Evolutionary conservation across 148 eudicot species (phyloP).

Genomic region (Vaccinium corymbosum): DNA sequence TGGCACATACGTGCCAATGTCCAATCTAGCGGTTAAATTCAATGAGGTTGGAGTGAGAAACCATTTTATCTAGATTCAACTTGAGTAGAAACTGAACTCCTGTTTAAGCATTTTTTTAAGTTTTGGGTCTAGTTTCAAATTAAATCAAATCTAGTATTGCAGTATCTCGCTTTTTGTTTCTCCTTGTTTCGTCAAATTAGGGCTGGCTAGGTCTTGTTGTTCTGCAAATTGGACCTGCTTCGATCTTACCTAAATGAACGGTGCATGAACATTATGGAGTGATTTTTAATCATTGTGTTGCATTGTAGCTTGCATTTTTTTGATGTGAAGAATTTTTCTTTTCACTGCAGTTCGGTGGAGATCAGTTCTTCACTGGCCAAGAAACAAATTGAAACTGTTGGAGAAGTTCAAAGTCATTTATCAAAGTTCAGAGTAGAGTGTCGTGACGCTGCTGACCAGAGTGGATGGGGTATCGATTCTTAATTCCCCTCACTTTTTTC

Average conservation of each 20-base stretch:
- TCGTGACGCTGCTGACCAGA: slow-evolving; percentile 89
- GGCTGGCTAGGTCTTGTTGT: background rate
- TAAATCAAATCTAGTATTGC: background rate
- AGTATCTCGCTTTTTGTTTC: background rate
- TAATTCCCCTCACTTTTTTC: slow-evolving; percentile 11
- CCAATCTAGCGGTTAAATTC: slow-evolving; percentile 7
- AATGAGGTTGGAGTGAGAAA: slow-evolving; percentile 9
- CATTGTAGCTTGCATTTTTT: background rate
- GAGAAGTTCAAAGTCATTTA: slow-evolving; percentile 77
- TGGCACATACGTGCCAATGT: slow-evolving; percentile 7
- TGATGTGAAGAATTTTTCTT: slow-evolving; percentile 12
- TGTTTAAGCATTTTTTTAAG: background rate
- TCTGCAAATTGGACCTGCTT: background rate
- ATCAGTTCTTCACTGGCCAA: slow-evolving; percentile 84
- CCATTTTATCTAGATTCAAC: slow-evolving; percentile 6
- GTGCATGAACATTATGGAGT: background rate
- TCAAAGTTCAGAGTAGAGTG: slow-evolving; percentile 75
- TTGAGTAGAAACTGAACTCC: background rate
- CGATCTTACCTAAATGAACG: background rate
- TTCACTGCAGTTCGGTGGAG: slow-evolving; percentile 81
- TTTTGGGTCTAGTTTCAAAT: background rate
- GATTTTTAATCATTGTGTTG: background rate
- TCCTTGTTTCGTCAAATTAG: background rate
- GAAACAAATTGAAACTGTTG: slow-evolving; percentile 81
- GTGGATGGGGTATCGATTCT: slow-evolving; percentile 74